Conservation (phyloP, 495 filamentous ascomycete genomes). For the Neurospora sp. region DNA sequence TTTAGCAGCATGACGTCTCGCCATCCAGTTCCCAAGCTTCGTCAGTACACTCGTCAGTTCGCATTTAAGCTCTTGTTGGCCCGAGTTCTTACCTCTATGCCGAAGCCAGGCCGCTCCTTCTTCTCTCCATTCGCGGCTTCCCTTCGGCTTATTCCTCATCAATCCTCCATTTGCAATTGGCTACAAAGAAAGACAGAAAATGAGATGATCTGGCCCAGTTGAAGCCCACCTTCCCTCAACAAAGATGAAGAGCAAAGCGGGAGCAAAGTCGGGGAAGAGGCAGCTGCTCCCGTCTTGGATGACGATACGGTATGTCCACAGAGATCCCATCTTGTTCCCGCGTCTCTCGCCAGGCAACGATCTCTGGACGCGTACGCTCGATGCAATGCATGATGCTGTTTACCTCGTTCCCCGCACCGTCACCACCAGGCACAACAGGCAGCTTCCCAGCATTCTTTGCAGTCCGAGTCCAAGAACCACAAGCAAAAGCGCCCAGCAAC, state of each 20-base stretch:
- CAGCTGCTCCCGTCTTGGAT: background rate
- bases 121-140: no score
- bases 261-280: background rate
- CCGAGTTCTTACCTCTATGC: background rate
- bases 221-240: background rate
- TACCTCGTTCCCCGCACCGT: constrained; percentile 5
- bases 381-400: constrained; percentile 4
- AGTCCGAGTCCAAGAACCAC: background rate
- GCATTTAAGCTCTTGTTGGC: no score
- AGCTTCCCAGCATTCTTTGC: background rate
- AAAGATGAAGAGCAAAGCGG: background rate
- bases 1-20: no score
- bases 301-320: background rate
- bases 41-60: no score
- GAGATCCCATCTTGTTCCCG: background rate
- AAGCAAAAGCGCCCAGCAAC: background rate
- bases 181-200: background rate
- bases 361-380: background rate
- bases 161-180: background rate
- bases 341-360: background rate
- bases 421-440: background rate
- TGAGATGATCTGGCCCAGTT: background rate
- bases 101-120: background rate
- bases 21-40: background rate
- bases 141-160: background rate